Evolutionary conservation across 1,139 yeast genomes (phyloP).

Genomic region (Wickerhamomyces sp.): DNA sequence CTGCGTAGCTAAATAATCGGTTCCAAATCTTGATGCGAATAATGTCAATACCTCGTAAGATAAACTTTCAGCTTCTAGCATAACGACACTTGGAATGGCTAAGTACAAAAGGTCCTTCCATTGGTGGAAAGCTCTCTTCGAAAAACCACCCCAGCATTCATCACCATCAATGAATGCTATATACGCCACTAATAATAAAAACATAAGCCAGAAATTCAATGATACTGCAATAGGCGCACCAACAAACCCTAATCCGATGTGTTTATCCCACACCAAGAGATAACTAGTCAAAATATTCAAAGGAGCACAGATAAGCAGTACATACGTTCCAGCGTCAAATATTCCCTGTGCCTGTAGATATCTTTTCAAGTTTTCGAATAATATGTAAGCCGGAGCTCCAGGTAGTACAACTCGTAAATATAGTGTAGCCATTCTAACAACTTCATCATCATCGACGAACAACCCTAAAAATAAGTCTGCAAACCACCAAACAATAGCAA

Average conservation of each 20-base stretch:
- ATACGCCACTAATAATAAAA: slow-evolving; percentile 47
- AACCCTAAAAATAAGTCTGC: slow-evolving; percentile 49
- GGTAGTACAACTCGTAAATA: slow-evolving; percentile 62
- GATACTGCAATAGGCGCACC: slow-evolving; percentile 76
- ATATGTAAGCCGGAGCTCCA: slow-evolving; percentile 83
- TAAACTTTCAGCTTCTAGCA: slow-evolving; percentile 70
- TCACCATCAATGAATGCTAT: slow-evolving; percentile 56
- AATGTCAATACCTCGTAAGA: slow-evolving; percentile 71
- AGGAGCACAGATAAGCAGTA: slow-evolving; percentile 76
- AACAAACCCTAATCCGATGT: slow-evolving; percentile 56
- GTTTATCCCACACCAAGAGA: slow-evolving; percentile 70
- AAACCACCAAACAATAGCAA: slow-evolving; percentile 61
- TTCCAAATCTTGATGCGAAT: slow-evolving; percentile 76
- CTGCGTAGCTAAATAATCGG: slow-evolving; percentile 81
- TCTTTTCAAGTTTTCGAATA: slow-evolving; percentile 79
- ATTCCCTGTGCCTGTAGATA: slow-evolving; percentile 90
- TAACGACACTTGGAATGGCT: slow-evolving; percentile 69
- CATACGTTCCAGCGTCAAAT: slow-evolving; percentile 84
- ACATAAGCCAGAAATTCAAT: slow-evolving; percentile 69
- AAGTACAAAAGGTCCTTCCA: slow-evolving; percentile 58
- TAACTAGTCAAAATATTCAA: slow-evolving; percentile 67
- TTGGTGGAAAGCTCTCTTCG: slow-evolving; percentile 44
- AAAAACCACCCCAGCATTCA: slow-evolving; percentile 71
- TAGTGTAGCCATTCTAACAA: slow-evolving; percentile 57
- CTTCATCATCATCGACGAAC: slow-evolving; percentile 55